Conservation (phyloP, 1,284 basidiomycete species). For the Ganoderma sinense region DNA sequence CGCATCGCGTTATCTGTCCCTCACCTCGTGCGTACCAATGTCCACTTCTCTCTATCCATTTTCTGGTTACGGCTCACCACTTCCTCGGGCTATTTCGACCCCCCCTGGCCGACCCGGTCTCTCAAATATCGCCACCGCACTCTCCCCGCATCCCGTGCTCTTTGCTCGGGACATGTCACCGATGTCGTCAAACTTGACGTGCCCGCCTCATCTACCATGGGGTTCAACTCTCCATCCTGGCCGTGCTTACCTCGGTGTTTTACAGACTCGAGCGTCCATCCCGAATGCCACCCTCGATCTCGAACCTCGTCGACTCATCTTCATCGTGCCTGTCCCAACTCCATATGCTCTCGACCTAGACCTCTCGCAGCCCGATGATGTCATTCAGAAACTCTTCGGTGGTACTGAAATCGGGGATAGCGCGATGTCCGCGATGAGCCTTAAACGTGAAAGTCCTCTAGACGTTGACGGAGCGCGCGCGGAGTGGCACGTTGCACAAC, state of each 20-base stretch:
- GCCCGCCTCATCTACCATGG: background rate
- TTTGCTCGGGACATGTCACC: background rate
- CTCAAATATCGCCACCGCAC: background rate
- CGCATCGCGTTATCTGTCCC: conserved; percentile 59
- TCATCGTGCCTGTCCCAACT: conserved; percentile 50
- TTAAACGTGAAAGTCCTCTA: conserved; percentile 64
- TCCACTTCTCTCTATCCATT: conserved; percentile 7
- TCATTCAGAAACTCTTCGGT: conserved; percentile 42
- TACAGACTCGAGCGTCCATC: conserved; percentile 55
- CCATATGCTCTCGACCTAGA: conserved; percentile 61
- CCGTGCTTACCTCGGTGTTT: background rate
- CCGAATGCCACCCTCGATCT: conserved; percentile 62
- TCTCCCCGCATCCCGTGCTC: background rate
- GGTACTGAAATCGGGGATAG: conserved; percentile 9
- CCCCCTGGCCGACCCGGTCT: background rate
- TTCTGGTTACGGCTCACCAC: background rate
- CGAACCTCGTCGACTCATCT: conserved; percentile 60
- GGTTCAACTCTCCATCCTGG: background rate
- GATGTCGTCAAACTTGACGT: background rate
- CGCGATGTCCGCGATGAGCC: conserved; percentile 43
- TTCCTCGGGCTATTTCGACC: background rate
- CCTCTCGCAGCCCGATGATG: conserved; percentile 57
- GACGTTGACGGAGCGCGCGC: conserved; percentile 66
- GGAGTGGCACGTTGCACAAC: conserved; percentile 68
- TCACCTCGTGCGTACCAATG: conserved; percentile 52